phyloP scores from a whole-genome alignment of 2,329 filamentous ascomycete species.

The Harringtonia aguacate region DNA sequence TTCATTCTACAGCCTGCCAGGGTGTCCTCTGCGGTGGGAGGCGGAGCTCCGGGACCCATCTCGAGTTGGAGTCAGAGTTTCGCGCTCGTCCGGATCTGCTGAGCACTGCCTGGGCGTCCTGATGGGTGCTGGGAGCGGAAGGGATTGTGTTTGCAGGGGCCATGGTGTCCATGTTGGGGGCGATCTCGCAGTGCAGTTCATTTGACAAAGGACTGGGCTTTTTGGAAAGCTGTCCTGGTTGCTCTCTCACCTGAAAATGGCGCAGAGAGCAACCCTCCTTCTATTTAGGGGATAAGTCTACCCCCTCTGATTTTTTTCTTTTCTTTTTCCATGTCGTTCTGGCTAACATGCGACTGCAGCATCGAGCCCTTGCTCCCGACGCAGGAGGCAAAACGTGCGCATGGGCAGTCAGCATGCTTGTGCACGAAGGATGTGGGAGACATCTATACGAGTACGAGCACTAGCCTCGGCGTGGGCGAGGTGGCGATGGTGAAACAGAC shows the following conservation, averaged over 20 bases:
- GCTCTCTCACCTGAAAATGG: conserved; percentile 39
- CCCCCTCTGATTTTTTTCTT: background rate
- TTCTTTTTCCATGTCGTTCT: background rate
- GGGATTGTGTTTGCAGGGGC: conserved; percentile 9
- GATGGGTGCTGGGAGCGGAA: background rate
- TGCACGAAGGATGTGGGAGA: too few relatives aligned
- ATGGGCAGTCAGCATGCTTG: too few relatives aligned
- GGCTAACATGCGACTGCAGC: background rate
- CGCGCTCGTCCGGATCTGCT: conserved; percentile 64
- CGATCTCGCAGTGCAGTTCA: conserved; percentile 1
- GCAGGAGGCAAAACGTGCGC: too few relatives aligned
- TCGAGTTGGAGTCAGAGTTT: conserved; percentile 89
- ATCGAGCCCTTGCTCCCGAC: background rate
- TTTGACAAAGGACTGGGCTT: conserved; percentile 25
- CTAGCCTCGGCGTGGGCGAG: too few relatives aligned
- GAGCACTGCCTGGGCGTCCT: background rate
- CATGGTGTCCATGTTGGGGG: conserved; percentile 1
- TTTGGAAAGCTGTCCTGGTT: conserved; percentile 32
- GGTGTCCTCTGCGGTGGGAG: conserved; percentile 7
- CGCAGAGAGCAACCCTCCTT: conserved; percentile 34
- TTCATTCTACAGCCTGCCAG: conserved; percentile 8
- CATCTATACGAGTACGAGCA: too few relatives aligned
- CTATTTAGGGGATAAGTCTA: conserved; percentile 37
- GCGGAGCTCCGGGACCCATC: conserved; percentile 63
- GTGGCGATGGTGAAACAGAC: too few relatives aligned